phyloP scores from a whole-genome alignment of 2,329 filamentous ascomycete species.

The Colletotrichum tabaci region DNA sequence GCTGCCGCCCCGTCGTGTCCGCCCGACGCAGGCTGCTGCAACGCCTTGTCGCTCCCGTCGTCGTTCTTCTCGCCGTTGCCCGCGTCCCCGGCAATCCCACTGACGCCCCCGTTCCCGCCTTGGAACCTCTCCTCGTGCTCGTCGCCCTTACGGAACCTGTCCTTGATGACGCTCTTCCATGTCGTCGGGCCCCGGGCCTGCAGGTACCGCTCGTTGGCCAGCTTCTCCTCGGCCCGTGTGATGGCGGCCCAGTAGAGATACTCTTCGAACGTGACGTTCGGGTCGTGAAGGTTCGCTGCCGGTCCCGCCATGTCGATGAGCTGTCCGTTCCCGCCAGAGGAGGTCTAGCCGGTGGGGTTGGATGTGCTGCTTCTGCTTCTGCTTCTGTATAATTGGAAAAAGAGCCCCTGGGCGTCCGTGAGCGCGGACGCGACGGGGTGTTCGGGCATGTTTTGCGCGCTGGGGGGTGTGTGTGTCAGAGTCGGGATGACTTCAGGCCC shows the following conservation, averaged over 20 bases:
- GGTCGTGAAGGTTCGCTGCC: slow-evolving; percentile 42
- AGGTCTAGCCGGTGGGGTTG: background rate
- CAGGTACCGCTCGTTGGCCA: slow-evolving; percentile 33
- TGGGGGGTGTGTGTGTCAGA: slow-evolving; percentile 27
- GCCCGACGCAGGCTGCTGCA: background rate
- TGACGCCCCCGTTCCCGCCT: slow-evolving; percentile 2
- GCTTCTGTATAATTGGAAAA: background rate
- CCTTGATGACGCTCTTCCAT: slow-evolving; percentile 38
- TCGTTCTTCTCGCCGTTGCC: background rate
- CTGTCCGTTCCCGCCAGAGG: background rate
- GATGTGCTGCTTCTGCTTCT: background rate
- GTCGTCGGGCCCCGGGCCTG: slow-evolving; percentile 39
- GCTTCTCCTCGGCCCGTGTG: slow-evolving; percentile 45
- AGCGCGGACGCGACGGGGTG: slow-evolving; percentile 5
- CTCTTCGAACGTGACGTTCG: slow-evolving; percentile 47
- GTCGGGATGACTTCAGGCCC: slow-evolving; percentile 28
- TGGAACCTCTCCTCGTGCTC: slow-evolving; percentile 36
- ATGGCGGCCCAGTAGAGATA: slow-evolving; percentile 48
- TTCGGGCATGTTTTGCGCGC: slow-evolving; percentile 19
- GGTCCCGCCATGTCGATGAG: slow-evolving; percentile 10
- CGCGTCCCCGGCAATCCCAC: background rate
- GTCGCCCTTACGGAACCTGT: slow-evolving; percentile 41
- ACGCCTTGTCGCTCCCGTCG: slow-evolving; percentile 14
- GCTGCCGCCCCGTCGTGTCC: slow-evolving; percentile 15
- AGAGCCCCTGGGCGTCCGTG: slow-evolving; percentile 23